phyloP scores from a whole-genome alignment of 805 yeast genomes.

The Barnettozyma pratensis region DNA sequence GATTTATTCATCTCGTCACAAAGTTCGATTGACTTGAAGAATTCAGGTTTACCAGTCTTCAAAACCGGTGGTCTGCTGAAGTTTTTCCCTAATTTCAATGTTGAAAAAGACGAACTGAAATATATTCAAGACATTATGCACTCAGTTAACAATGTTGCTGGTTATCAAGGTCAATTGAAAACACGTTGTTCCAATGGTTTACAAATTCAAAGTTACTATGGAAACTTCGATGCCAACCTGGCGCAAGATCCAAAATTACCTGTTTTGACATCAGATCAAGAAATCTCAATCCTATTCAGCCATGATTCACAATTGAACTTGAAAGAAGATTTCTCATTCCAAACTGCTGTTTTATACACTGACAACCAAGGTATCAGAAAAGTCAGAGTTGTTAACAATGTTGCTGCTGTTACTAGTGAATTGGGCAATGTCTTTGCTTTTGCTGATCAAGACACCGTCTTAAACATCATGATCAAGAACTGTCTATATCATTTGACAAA shows the following conservation, averaged over 20 bases:
- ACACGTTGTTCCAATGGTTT: slow-evolving; percentile 85
- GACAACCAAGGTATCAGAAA: slow-evolving; percentile 70
- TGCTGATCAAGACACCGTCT: slow-evolving; percentile 68
- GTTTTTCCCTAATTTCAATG: slow-evolving; percentile 61
- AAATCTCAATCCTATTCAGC: slow-evolving; percentile 63
- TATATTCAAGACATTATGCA: slow-evolving; percentile 56
- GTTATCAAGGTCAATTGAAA: slow-evolving; percentile 78
- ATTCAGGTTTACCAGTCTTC: slow-evolving; percentile 57
- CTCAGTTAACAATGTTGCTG: slow-evolving; percentile 47
- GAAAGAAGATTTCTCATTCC: slow-evolving; percentile 80
- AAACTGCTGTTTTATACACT: slow-evolving; percentile 84
- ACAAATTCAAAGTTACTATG: slow-evolving; percentile 73
- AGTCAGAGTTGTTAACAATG: slow-evolving; percentile 80
- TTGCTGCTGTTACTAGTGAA: slow-evolving; percentile 75
- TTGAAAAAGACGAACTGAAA: slow-evolving; percentile 64
- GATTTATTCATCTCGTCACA: slow-evolving; percentile 70
- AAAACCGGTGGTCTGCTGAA: slow-evolving; percentile 68
- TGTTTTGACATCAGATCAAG: slow-evolving; percentile 53
- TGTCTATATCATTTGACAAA: slow-evolving; percentile 34
- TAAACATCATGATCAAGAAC: slow-evolving; percentile 50
- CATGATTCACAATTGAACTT: slow-evolving; percentile 73
- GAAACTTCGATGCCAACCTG: slow-evolving; percentile 38
- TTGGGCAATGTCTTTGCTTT: slow-evolving; percentile 70
- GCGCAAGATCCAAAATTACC: slow-evolving; percentile 68
- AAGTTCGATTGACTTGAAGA: slow-evolving; percentile 65